Conservation (phyloP, 139 green algal genomes). For the Gonium pectorale region DNA sequence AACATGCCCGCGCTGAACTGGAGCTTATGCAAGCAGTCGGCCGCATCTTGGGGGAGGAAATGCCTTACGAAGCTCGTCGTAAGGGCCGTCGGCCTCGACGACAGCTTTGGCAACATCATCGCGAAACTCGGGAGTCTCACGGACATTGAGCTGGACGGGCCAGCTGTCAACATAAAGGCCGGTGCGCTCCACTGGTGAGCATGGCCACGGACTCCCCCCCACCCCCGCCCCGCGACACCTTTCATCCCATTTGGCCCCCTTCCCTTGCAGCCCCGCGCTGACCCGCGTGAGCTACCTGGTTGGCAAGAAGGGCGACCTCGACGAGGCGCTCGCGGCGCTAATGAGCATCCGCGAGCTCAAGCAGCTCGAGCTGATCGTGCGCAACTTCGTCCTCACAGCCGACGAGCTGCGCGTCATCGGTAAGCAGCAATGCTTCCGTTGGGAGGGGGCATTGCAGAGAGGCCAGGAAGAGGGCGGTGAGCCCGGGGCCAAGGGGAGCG, state of each 20-base stretch:
- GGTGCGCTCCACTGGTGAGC: conserved; percentile 50
- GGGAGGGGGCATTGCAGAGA: too few species aligned
- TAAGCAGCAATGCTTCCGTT: too few species aligned
- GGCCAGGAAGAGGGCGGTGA: too few species aligned
- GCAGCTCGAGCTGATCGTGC: conserved; percentile 67
- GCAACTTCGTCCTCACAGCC: conserved; percentile 64
- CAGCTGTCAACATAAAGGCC: conserved; percentile 59
- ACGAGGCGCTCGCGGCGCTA: conserved; percentile 60
- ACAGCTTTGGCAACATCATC: conserved; percentile 60
- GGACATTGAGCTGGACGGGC: conserved; percentile 67
- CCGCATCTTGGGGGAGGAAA: conserved; percentile 11
- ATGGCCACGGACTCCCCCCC: too few species aligned
- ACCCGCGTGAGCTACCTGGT: conserved; percentile 62
- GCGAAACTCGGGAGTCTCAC: conserved; percentile 37
- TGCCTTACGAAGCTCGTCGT: conserved; percentile 53
- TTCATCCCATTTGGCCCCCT: neutral
- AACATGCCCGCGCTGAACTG: conserved; percentile 62
- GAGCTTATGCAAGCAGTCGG: conserved; percentile 40
- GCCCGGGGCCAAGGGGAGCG: too few species aligned
- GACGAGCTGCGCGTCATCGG: conserved; percentile 65
- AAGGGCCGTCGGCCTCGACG: conserved; percentile 46
- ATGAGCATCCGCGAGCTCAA: conserved; percentile 49
- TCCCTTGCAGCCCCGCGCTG: conserved; percentile 52
- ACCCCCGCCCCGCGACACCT: neutral
- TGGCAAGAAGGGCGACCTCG: conserved; percentile 41